phyloP scores from a whole-genome alignment of 257 asterid genomes.

The Solanum habrochaites region DNA sequence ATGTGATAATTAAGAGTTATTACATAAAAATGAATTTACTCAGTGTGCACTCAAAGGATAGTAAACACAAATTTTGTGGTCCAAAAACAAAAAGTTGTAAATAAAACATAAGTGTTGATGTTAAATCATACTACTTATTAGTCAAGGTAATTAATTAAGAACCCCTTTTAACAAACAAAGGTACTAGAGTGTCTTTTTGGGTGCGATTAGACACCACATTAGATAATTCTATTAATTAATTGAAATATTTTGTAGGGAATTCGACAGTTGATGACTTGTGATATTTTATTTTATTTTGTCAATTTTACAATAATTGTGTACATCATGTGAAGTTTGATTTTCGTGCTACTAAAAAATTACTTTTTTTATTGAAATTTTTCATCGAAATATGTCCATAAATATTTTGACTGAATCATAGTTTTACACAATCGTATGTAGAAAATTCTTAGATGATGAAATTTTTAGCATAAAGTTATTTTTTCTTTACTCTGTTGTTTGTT shows the following conservation, averaged over 20 bases:
- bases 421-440: no score
- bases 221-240: background rate
- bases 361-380: no score
- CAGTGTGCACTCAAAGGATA: background rate
- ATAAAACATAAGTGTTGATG: background rate
- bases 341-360: no score
- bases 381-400: no score
- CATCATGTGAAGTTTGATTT: background rate
- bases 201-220: background rate
- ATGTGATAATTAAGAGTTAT: background rate
- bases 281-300: background rate
- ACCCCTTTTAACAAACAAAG: background rate
- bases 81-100: background rate
- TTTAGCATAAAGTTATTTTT: no score
- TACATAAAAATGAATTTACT: background rate
- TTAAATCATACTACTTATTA: background rate
- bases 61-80: rapidly evolving
- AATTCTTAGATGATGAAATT: no score
- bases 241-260: background rate
- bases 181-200: background rate
- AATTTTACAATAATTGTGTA: background rate
- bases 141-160: background rate
- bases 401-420: no score
- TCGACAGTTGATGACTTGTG: background rate
- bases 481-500: no score